A percentile compares a stretch with the other conserved stretches of the same genome.
Conservation (phyloP, 768 basidiomycete species). For the Boletus vinaceobasis region DNA sequence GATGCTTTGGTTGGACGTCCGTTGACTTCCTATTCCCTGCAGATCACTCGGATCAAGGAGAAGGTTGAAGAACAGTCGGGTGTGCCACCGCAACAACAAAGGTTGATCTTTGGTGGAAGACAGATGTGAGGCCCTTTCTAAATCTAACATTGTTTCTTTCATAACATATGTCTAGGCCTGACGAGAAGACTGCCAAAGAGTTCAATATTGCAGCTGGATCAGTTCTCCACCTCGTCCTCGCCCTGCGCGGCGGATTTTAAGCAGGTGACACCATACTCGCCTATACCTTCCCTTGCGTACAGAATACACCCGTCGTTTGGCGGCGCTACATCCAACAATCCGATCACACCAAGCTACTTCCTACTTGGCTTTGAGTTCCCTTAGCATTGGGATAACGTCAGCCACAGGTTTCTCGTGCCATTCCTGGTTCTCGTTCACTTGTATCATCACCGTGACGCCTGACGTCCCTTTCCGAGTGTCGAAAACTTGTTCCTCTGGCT, state of each 20-base stretch:
- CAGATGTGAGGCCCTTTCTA: constrained; percentile 67
- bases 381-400: constrained; percentile 31
- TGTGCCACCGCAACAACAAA: constrained; percentile 93
- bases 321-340: background rate
- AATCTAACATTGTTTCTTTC: background rate
- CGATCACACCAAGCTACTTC: background rate
- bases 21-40: constrained; percentile 4
- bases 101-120: constrained; percentile 88
- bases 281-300: background rate
- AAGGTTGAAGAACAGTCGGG: constrained; percentile 98
- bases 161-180: constrained; percentile 51
- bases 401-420: constrained; percentile 25
- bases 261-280: constrained; percentile 2
- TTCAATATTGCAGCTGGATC: constrained; percentile 82
- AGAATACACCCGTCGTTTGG: background rate
- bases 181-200: constrained; percentile 87
- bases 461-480: background rate
- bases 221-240: constrained; percentile 91
- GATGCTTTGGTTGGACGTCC: background rate
- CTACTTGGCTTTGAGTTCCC: constrained; percentile 23
- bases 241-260: constrained; percentile 84
- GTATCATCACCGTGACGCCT: constrained; percentile 13
- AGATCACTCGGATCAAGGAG: constrained; percentile 96
- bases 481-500: background rate
- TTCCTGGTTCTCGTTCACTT: constrained; percentile 3